These are phyloP conservation scores for Penicillium subrubescens DNA, from an alignment of 495 filamentous ascomycete species.

Conservation along the genomic window DNA sequence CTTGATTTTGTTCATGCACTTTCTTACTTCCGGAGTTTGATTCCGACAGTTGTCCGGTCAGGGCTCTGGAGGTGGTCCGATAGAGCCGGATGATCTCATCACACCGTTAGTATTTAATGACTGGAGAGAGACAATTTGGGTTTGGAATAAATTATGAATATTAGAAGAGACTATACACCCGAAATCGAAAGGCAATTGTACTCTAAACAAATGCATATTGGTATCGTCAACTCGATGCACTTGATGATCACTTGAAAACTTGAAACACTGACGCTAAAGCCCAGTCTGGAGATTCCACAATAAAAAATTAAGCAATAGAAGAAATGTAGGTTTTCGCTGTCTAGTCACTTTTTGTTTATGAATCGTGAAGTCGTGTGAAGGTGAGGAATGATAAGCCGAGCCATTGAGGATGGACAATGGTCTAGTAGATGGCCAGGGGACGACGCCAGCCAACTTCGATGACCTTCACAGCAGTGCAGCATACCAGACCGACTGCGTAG, in stretches of 20 bases:
- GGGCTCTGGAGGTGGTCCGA: neutral
- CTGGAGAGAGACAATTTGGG: neutral
- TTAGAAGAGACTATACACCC: constrained; percentile 11
- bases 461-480: constrained; percentile 63
- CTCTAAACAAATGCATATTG: neutral
- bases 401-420: neutral
- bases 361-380: constrained; percentile 19
- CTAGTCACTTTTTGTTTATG: constrained; percentile 7
- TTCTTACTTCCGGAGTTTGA: neutral
- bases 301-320: neutral
- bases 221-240: neutral
- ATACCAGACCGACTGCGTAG: constrained; percentile 62
- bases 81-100: neutral
- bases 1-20: neutral
- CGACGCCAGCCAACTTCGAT: constrained; percentile 68
- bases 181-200: neutral
- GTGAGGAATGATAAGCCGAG: neutral
- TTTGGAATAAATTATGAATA: neutral
- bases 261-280: neutral
- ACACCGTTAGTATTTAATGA: neutral
- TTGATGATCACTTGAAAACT: neutral
- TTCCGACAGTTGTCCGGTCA: neutral
- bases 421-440: constrained; percentile 42
- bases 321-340: constrained; percentile 3
- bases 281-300: constrained; percentile 2